Base-by-base conservation (phyloP, 768 basidiomycete species). In the Tulasnella sp. region DNA sequence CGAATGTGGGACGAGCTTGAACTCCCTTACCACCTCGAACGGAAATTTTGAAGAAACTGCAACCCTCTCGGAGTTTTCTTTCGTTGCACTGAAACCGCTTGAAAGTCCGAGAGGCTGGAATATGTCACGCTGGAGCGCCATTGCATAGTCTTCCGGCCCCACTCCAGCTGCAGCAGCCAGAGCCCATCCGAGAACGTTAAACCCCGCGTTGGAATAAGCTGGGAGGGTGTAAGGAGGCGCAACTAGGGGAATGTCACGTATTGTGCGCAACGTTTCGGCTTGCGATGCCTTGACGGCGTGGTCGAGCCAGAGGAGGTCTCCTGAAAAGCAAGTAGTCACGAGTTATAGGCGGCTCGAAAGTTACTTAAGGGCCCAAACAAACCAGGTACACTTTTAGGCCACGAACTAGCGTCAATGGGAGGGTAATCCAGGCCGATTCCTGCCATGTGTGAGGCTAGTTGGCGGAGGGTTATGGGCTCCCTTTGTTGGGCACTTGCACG, bases 201-300 rank as follows among this genome's bases (percentile, higher is more conserved):
- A 85, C 85, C 78, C 88, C 0, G 87, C 85, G 56, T 87, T 85
- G 24, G 86, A 86, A 81, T 90, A 89, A 24, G 84, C 82, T 0
- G 87, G 87, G 80, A 86, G 88, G 3, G 84, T 84, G 81, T 87
- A 88, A 2, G 88, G 89, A 1, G 86, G 83, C 24, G 87, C 84
- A 24, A 87, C 83, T 31, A 89, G 86, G 1, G 85, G 88, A 79
- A 56, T 3, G 31, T 46, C 27, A 38, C 21, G n/a, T 16, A 62
- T 77, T 9, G 38, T 46, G 12, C 42, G 24, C 31, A 74, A 27
- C 39, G 38, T 46, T 40, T 46, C 73, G 73, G 38, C 12, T 34
- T 68, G 62, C 24, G 62, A 18, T 16, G 34, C 16, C 6, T 68
- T 44, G 44, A 44, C 18, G 34, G 62, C 62, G 16, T 68, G 62